Percentiles rank a stretch among this genome's conserved stretches.
phyloP scores from a whole-genome alignment of 768 basidiomycete genomes.

The Astraeus odoratus region DNA sequence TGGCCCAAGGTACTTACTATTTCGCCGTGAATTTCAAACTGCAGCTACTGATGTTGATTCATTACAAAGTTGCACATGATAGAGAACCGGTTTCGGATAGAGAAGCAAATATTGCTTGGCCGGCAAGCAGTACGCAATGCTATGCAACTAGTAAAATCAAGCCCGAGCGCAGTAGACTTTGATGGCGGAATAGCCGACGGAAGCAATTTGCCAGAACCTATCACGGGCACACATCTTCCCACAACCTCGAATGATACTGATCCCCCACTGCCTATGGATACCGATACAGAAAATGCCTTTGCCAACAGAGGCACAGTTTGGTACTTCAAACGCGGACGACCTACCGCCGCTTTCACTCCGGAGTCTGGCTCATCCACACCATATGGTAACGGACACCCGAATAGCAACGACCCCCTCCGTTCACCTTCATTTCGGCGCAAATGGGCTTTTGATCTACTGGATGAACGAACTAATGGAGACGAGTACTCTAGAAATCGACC shows the following conservation, averaged over 20 bases:
- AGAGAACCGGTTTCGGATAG: conserved; percentile 79
- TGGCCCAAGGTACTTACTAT: conserved; percentile 81
- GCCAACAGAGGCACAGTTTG: conserved; percentile 42
- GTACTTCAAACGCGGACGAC: conserved; percentile 47
- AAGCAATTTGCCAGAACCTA: conserved; percentile 14
- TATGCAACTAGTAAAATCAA: conserved; percentile 32
- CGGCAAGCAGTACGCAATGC: conserved; percentile 62
- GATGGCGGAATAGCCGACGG: conserved; percentile 19
- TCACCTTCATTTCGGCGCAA: conserved; percentile 39
- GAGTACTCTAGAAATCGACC: conserved; percentile 2
- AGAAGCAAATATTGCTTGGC: conserved; percentile 76
- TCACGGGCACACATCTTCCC: conserved; percentile 14
- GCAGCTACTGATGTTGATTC: conserved; percentile 6
- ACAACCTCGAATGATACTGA: conserved; percentile 34
- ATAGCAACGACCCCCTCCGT: conserved; percentile 32
- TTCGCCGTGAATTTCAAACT: neutral
- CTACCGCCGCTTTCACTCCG: conserved; percentile 16
- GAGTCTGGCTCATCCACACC: conserved; percentile 31
- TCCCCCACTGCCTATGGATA: conserved; percentile 63
- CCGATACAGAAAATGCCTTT: conserved; percentile 73
- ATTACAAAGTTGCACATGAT: conserved; percentile 78
- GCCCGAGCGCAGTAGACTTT: conserved; percentile 15
- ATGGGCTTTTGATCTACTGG: conserved; percentile 41
- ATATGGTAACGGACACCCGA: conserved; percentile 19
- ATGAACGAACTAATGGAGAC: conserved; percentile 17